Conservation (phyloP, 352 stramenopile species). For the Phytophthora chlamydospora region DNA sequence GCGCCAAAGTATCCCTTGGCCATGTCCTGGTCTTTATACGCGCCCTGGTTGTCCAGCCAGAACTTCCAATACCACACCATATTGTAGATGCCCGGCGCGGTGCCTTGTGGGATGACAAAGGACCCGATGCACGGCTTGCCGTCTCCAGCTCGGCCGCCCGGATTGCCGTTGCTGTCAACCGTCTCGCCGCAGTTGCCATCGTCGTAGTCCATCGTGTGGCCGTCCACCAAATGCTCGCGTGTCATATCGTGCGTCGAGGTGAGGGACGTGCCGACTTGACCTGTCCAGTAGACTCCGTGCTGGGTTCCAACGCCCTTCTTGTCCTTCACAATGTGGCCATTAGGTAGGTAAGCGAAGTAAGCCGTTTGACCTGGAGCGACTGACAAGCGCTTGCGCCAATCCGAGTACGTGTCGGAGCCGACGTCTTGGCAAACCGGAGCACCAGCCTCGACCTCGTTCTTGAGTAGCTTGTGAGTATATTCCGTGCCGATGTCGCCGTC, state of each 20-base stretch:
- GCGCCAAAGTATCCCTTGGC: conserved; percentile 72
- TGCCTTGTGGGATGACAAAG: conserved; percentile 56
- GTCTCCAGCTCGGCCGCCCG: conserved; percentile 54
- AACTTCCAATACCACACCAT: conserved; percentile 82
- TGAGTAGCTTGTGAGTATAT: conserved; percentile 76
- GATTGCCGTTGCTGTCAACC: conserved; percentile 45
- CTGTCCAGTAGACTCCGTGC: conserved; percentile 72
- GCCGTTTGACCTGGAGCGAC: conserved; percentile 43
- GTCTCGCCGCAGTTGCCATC: conserved; percentile 70
- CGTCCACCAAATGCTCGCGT: conserved; percentile 51
- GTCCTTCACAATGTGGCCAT: conserved; percentile 72
- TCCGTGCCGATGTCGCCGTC: conserved; percentile 50
- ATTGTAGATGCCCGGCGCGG: conserved; percentile 52
- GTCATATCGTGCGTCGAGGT: conserved; percentile 57
- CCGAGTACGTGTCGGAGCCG: conserved; percentile 56
- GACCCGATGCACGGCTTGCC: conserved; percentile 64
- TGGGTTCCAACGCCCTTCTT: conserved; percentile 66
- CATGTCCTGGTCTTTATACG: conserved; percentile 56
- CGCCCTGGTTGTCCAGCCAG: conserved; percentile 53
- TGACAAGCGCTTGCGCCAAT: conserved; percentile 61
- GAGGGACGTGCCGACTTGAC: conserved; percentile 42
- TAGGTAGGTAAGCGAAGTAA: conserved; percentile 65
- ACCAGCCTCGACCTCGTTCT: conserved; percentile 65
- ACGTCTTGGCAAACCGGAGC: conserved; percentile 51
- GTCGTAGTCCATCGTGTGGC: conserved; percentile 54